Percentiles rank a stretch among this genome's conserved stretches.
Evolutionary conservation across 2,329 filamentous ascomycete species (phyloP).

Genomic region (Paecilomyces formosus): DNA sequence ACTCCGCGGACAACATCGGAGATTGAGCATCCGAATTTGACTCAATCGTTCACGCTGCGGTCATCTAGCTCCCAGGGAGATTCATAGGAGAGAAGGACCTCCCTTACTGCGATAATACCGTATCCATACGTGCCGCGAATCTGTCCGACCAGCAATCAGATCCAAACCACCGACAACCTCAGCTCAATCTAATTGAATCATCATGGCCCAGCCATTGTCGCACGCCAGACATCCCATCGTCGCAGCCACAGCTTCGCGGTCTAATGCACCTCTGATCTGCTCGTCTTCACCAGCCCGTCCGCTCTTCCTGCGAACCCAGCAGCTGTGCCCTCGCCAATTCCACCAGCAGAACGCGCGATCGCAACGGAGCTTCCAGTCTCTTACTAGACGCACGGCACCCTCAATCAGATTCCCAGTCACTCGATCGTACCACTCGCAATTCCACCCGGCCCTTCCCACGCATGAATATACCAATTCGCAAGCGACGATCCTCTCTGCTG

Average conservation of each 20-base stretch:
- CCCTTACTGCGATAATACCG: too few species aligned
- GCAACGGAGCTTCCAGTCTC: neutral
- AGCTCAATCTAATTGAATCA: neutral
- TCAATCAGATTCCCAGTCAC: conserved; percentile 1
- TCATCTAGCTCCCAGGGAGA: neutral
- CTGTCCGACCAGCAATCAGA: neutral
- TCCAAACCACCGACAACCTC: neutral
- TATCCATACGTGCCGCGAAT: neutral
- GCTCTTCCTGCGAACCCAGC: neutral
- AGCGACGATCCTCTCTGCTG: conserved; percentile 70
- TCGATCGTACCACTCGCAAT: conserved; percentile 63
- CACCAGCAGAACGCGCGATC: neutral
- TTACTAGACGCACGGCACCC: conserved; percentile 4
- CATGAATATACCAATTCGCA: conserved; percentile 61
- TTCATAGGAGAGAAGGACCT: too few species aligned
- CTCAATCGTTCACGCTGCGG: neutral
- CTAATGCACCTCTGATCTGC: neutral
- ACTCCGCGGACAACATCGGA: neutral
- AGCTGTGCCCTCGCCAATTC: neutral
- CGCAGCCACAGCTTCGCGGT: neutral
- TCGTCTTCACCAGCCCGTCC: neutral
- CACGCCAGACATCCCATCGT: neutral
- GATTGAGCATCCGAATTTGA: neutral
- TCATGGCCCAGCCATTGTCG: conserved; percentile 3
- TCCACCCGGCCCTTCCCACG: conserved; percentile 50